Evolutionary conservation across 371 early-diverging fungal species (phyloP).

Genomic region (Homolaphlyctis polyrhiza): DNA sequence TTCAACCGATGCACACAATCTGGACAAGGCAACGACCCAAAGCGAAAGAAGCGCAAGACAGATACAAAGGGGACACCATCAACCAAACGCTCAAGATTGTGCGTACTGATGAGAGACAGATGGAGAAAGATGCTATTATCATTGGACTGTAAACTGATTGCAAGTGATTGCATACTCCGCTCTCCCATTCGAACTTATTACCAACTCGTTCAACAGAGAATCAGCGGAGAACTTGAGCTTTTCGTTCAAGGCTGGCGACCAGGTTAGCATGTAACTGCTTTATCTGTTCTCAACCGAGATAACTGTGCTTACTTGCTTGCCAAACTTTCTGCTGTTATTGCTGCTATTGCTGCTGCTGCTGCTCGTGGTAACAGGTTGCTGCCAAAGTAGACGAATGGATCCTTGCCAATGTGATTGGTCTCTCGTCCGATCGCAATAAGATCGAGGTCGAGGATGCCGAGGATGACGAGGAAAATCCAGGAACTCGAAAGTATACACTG

Average conservation of each 20-base stretch:
- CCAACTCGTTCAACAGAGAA: no score
- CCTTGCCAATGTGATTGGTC: constrained; percentile 18
- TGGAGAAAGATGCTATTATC: no score
- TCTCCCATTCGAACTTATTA: no score
- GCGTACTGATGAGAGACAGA: no score
- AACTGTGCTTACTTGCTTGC: neutral
- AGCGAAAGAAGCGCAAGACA: constrained; percentile 61
- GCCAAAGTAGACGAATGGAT: constrained; percentile 20
- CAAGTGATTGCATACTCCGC: no score
- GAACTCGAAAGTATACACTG: constrained; percentile 52
- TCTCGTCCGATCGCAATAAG: constrained; percentile 14
- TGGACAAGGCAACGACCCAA: constrained; percentile 9
- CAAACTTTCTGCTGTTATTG: constrained; percentile 16
- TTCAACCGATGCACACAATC: neutral
- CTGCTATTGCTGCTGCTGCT: constrained; percentile 3
- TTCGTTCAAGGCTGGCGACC: constrained; percentile 1
- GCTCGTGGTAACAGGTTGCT: neutral
- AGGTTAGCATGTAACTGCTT: no score
- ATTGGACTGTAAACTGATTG: no score
- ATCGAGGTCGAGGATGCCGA: constrained; percentile 45
- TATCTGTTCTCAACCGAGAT: no score
- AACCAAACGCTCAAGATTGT: constrained; percentile 9
- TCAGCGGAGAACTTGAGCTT: no score
- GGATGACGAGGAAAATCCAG: constrained; percentile 66
- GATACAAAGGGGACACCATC: constrained; percentile 43